These are phyloP conservation scores for Emmonsiellopsis sp. DNA, from an alignment of 2,329 filamentous ascomycete species.

Conservation along the genomic window DNA sequence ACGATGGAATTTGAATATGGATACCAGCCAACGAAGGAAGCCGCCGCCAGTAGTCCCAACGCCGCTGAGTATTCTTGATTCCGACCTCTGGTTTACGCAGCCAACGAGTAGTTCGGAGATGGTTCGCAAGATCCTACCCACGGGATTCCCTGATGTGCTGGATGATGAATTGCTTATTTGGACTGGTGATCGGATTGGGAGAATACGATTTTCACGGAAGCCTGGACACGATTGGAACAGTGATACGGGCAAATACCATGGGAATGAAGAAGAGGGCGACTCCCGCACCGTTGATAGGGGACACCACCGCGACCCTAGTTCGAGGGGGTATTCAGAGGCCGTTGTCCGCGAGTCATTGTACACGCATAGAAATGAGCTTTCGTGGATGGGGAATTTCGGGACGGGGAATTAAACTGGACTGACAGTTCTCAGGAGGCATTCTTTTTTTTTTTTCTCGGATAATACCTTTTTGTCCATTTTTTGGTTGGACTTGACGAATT, in stretches of 20 bases:
- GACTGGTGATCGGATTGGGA: conserved; percentile 76
- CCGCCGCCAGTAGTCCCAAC: conserved; percentile 15
- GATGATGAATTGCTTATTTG: conserved; percentile 67
- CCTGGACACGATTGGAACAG: conserved; percentile 18
- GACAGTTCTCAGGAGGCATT: neutral
- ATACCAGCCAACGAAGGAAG: conserved; percentile 9
- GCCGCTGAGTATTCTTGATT: conserved; percentile 32
- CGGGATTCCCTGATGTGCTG: conserved; percentile 28
- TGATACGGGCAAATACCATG: conserved; percentile 20
- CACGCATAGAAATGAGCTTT: neutral
- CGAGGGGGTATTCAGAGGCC: neutral
- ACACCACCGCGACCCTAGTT: neutral
- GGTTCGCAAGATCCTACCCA: conserved; percentile 68
- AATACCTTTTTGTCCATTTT: neutral
- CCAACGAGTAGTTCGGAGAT: conserved; percentile 56
- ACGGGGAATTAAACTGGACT: neutral
- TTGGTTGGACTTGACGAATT: neutral
- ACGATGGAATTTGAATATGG: conserved; percentile 46
- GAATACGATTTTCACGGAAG: conserved; percentile 53
- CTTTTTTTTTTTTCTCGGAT: neutral
- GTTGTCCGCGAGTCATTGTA: neutral
- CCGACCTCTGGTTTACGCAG: conserved; percentile 45
- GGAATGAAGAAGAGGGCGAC: conserved; percentile 19
- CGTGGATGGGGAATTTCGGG: conserved; percentile 2
- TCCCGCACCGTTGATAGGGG: conserved; percentile 44